Percentiles rank a stretch among this genome's conserved stretches.
Conservation (phyloP, 345 rosid genomes). For the Salix brachista region DNA sequence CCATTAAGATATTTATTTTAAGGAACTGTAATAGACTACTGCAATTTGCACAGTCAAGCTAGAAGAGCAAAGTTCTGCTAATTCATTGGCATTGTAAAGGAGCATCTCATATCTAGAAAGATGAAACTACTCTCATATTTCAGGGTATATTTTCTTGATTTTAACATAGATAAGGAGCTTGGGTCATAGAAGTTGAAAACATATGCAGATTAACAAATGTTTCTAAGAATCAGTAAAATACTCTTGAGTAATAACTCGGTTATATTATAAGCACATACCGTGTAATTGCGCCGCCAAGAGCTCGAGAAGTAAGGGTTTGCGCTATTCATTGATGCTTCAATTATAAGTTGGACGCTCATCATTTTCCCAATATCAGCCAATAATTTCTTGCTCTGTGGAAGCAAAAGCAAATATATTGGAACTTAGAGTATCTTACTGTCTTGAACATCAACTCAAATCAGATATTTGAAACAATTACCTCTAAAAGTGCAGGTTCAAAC, state of each 20-base stretch:
- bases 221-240: neutral
- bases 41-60: neutral
- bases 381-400: constrained; percentile 64
- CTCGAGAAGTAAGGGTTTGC: constrained; percentile 92
- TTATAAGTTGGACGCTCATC: constrained; percentile 81
- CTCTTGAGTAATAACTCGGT: neutral
- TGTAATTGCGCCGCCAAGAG: constrained; percentile 81
- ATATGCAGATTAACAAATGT: neutral
- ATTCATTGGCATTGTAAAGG: too few relatives aligned
- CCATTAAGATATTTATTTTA: neutral
- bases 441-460: neutral
- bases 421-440: neutral
- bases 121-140: neutral
- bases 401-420: constrained; percentile 25
- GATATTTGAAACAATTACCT: constrained; percentile 42
- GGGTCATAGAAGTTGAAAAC: neutral
- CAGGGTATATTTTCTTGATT: neutral
- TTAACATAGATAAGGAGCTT: neutral
- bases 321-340: constrained; percentile 96
- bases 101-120: too few relatives aligned
- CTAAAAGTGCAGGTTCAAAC: constrained; percentile 83
- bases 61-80: neutral
- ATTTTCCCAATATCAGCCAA: constrained; percentile 72
- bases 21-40: neutral
- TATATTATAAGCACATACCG: constrained; percentile 38